Percentiles rank a stretch among this genome's conserved stretches.
Evolutionary conservation across 164 flowering plant genomes (phyloP).

Genomic region (Aristolochia contorta): DNA sequence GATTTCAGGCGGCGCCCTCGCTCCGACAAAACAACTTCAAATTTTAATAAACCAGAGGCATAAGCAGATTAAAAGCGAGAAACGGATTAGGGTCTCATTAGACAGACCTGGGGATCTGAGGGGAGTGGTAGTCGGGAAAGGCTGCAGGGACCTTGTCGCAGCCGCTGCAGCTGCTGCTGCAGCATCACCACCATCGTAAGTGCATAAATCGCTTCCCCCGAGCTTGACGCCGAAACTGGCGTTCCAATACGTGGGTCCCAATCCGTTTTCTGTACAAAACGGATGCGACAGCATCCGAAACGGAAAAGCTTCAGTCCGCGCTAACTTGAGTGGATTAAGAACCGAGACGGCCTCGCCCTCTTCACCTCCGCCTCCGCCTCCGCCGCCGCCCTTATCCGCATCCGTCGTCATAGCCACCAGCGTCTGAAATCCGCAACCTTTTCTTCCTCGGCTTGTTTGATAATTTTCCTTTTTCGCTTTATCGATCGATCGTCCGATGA

Average conservation of each 20-base stretch:
- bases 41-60: too few relatives aligned
- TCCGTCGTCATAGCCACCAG: neutral
- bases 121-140: conserved; percentile 26
- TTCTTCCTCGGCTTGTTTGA: neutral
- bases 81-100: too few relatives aligned
- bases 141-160: conserved; percentile 22
- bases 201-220: conserved; percentile 12
- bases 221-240: conserved; percentile 10
- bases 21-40: neutral
- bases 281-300: conserved; percentile 20
- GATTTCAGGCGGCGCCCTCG: too few relatives aligned
- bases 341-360: conserved; percentile 24
- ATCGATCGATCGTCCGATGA: too few relatives aligned
- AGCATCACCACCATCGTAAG: conserved; percentile 17
- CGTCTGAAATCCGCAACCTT: conserved; percentile 4
- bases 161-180: conserved; percentile 9
- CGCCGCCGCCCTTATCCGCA: neutral
- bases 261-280: neutral
- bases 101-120: conserved; percentile 35
- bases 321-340: conserved; percentile 24
- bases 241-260: conserved; percentile 26
- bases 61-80: too few relatives aligned
- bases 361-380: neutral
- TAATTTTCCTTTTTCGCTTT: too few relatives aligned
- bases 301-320: conserved; percentile 24